phyloP scores from a whole-genome alignment of 73 alveolate species.

The Symbiodinium pilosum region DNA sequence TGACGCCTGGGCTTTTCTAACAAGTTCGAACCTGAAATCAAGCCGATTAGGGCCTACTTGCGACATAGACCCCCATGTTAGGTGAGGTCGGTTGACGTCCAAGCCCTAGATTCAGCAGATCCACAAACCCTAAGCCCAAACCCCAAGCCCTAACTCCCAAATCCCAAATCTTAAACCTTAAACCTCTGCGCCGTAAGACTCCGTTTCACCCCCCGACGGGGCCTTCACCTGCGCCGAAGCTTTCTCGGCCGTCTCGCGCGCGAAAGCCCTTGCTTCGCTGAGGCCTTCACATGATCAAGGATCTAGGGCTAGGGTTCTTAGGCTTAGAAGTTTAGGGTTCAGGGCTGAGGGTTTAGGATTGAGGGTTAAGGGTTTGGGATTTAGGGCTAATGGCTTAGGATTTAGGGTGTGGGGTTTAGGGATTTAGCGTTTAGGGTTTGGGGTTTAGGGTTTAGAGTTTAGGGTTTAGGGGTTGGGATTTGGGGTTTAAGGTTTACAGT shows the following conservation, averaged over 20 bases:
- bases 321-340: not conserved
- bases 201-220: not conserved
- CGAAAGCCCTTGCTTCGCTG: not conserved
- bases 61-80: too few relatives aligned
- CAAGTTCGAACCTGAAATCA: too few relatives aligned
- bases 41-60: too few relatives aligned
- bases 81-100: too few relatives aligned
- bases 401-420: not conserved
- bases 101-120: too few relatives aligned
- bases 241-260: conserved; percentile 2
- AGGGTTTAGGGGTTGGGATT: not conserved
- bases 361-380: not conserved
- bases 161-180: too few relatives aligned
- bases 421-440: not conserved
- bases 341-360: not conserved
- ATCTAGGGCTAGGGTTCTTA: not conserved
- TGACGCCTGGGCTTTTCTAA: too few relatives aligned
- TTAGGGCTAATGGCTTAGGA: not conserved
- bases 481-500: not conserved
- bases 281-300: not conserved
- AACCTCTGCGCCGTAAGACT: too few relatives aligned
- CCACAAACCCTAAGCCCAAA: too few relatives aligned
- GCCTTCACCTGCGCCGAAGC: not conserved
- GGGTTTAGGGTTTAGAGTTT: not conserved
- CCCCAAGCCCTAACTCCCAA: too few relatives aligned